Evolutionary conservation across 2,329 filamentous ascomycete genomes (phyloP).

Genomic region (Septoria petroselini): DNA sequence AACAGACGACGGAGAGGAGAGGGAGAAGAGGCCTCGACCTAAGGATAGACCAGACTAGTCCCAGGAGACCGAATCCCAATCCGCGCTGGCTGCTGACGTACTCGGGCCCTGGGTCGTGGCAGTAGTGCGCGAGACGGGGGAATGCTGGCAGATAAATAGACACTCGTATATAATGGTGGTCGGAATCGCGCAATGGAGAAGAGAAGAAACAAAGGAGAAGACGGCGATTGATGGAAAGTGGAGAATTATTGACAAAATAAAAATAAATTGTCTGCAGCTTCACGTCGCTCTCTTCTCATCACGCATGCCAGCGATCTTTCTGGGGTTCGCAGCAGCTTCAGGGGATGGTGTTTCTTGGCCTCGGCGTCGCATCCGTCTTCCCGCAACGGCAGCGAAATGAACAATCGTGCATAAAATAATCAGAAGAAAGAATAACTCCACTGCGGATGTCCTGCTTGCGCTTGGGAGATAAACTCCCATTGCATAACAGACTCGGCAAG

Average conservation of each 20-base stretch:
- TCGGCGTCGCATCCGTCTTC: too few species aligned
- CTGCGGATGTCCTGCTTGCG: too few species aligned
- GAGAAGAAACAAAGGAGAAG: neutral
- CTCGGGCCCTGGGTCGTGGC: neutral
- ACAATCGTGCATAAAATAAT: neutral
- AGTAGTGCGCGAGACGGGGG: too few species aligned
- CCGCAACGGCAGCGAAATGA: neutral
- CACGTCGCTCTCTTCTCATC: neutral
- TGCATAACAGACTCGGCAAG: too few species aligned
- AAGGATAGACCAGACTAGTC: neutral
- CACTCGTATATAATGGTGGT: too few species aligned
- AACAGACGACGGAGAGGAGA: conserved; percentile 1
- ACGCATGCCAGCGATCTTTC: neutral
- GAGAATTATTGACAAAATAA: too few species aligned
- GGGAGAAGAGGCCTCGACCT: neutral
- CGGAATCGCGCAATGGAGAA: neutral
- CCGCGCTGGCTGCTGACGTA: conserved; percentile 12
- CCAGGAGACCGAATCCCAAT: conserved; percentile 2
- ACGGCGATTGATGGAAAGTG: too few species aligned
- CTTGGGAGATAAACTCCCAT: too few species aligned
- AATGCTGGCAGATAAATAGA: too few species aligned
- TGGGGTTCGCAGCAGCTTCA: neutral
- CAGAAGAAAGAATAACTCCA: too few species aligned
- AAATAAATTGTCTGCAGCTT: too few species aligned
- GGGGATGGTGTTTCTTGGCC: neutral